Base-by-base conservation (phyloP, 345 rosid species). In the Camelina sativa region DNA sequence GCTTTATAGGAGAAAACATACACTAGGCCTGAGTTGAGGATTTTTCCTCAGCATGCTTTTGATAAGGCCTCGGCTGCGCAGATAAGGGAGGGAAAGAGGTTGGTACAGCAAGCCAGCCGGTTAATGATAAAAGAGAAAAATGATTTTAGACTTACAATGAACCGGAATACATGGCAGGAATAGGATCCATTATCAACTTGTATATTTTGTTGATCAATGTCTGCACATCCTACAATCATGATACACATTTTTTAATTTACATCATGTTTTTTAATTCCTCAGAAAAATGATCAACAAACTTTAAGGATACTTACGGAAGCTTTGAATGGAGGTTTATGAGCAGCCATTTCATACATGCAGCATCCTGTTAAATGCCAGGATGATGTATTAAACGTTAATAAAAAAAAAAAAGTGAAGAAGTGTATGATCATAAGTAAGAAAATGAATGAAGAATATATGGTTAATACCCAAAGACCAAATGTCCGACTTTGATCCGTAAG, bases 401-500 rank as follows among this genome's bases (percentile, higher is more conserved):
- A 69, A 43, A 53, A 53, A 67, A 69, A 43, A 53, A 53, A 32
- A 60, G 58, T 47, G 30, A 72, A 58, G 2, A 81, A 51, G 57
- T 47, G 59, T 50, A 35, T 1, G 25, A 37, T 15, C 7, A 11
- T 8, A 54, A 43, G 56, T 50, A 63, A 48, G 7, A 11, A 12
- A 11, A 6, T 6, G 32, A 61, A 37, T 61, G 54, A 64, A 37
- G 73, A 67, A 55, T 46, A 28, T 17, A 23, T 69, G 28, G 76
- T 55, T 40, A 55, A 55, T 48, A 92, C 99, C 99, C 79, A 95
- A 83, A 52, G 97, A 95, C 99, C 99, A 95, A 63, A 95, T 90
- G 82, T 95, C 99, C 40, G 99, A 95, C 86, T 92, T 95, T 75
- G 97, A 88, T 68, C 99, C 99, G 57, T 95, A 92, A 32, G 97